Percentiles rank a stretch among this genome's conserved stretches.
Evolutionary conservation across 208 protist genomes (phyloP).

Genomic region (Zelonia costaricensis): DNA sequence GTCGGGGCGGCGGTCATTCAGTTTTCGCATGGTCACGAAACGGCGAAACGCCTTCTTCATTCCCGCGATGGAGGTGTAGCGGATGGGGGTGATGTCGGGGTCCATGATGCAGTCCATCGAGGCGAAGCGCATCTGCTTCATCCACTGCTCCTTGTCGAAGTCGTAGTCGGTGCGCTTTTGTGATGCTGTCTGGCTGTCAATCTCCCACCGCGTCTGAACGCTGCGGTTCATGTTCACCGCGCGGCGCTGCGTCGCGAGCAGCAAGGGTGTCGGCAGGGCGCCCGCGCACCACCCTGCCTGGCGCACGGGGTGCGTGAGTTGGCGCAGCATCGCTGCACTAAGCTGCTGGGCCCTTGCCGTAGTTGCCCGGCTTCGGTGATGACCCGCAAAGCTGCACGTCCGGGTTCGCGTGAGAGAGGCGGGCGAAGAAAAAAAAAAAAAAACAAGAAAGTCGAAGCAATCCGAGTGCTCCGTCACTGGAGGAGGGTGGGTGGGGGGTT

Average conservation of each 20-base stretch:
- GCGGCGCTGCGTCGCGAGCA: conserved; percentile 31
- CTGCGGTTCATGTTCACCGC: conserved; percentile 87
- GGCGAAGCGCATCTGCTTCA: conserved; percentile 91
- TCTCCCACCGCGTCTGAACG: conserved; percentile 83
- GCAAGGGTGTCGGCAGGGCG: background rate
- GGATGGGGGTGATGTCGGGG: conserved; percentile 81
- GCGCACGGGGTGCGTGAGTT: conserved; percentile 5
- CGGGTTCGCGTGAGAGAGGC: no score
- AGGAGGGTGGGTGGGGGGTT: no score
- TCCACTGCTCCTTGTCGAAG: conserved; percentile 93
- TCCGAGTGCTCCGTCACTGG: no score
- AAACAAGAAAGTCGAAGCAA: no score
- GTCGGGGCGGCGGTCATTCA: conserved; percentile 83
- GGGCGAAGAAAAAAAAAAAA: no score
- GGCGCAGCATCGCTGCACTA: conserved; percentile 30
- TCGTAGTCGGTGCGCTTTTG: conserved; percentile 90
- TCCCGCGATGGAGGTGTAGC: conserved; percentile 76
- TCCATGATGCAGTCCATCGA: conserved; percentile 94
- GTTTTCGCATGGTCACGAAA: conserved; percentile 89
- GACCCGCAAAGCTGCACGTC: no score
- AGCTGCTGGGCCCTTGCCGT: no score
- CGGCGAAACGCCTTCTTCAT: conserved; percentile 74
- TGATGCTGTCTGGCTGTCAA: conserved; percentile 64
- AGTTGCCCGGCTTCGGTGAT: no score
- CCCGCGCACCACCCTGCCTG: background rate